These are phyloP conservation scores for Microdochium trichocladiopsis DNA, from an alignment of 2,329 filamentous ascomycete species.

Conservation along the genomic window DNA sequence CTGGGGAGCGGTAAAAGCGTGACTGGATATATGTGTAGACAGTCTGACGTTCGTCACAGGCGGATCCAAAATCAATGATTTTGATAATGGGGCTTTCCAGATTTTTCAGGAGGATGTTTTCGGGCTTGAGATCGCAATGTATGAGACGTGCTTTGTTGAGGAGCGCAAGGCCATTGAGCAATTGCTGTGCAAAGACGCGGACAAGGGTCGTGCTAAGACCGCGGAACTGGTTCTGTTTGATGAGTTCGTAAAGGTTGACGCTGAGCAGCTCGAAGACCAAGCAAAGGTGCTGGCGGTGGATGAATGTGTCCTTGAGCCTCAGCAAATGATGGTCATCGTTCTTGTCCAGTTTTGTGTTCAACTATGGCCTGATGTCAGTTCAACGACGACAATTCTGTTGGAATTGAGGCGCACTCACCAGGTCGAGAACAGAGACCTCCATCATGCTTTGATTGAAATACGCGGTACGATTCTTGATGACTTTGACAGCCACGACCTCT, in stretches of 20 bases:
- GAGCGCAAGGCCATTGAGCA: slow-evolving; percentile 85
- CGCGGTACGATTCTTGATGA: slow-evolving; percentile 97
- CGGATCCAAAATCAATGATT: slow-evolving; percentile 98
- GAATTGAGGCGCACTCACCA: slow-evolving; percentile 51
- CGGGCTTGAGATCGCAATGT: slow-evolving; percentile 95
- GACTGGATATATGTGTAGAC: slow-evolving; percentile 99
- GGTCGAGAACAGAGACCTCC: slow-evolving; percentile 94
- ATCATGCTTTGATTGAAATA: slow-evolving; percentile 99
- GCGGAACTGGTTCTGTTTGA: slow-evolving; percentile 99
- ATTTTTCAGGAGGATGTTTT: slow-evolving; percentile 97
- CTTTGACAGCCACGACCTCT: slow-evolving; percentile 97
- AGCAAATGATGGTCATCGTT: slow-evolving; percentile 97
- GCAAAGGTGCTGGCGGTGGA: slow-evolving; percentile 93
- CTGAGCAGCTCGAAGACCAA: slow-evolving; percentile 94
- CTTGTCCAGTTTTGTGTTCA: slow-evolving; percentile 98
- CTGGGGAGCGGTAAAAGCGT: slow-evolving; percentile 92
- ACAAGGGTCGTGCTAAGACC: slow-evolving; percentile 95
- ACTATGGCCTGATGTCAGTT: slow-evolving; percentile 37
- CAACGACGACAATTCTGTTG: slow-evolving; percentile 6
- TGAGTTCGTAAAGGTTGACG: slow-evolving; percentile 96
- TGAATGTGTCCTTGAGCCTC: slow-evolving; percentile 94
- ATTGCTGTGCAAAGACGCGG: slow-evolving; percentile 92
- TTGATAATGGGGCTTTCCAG: slow-evolving; percentile 99
- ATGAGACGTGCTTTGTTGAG: slow-evolving; percentile 95
- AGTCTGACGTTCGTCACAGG: slow-evolving; percentile 95